phyloP scores from a whole-genome alignment of 1,139 yeast genomes.

The Torulaspora pretoriensis region DNA sequence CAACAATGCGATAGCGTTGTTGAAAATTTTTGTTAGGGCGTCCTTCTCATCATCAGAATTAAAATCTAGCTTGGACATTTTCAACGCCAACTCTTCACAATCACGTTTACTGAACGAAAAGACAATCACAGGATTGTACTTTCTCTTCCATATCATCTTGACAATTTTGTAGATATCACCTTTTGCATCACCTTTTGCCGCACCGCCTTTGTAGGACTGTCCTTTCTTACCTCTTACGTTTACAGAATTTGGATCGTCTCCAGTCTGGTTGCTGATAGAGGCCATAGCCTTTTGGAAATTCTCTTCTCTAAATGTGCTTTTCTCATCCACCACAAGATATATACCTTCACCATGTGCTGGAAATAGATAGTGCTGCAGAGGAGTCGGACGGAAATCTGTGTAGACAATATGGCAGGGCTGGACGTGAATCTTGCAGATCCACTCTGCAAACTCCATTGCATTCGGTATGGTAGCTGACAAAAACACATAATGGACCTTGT shows the following conservation, averaged over 20 bases:
- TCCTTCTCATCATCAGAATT: slow-evolving; percentile 90
- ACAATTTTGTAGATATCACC: slow-evolving; percentile 95
- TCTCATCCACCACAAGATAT: slow-evolving; percentile 95
- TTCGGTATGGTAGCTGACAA: slow-evolving; percentile 97
- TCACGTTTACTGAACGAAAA: slow-evolving; percentile 95
- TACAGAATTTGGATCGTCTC: slow-evolving; percentile 72
- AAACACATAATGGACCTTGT: slow-evolving; percentile 83
- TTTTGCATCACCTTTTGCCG: slow-evolving; percentile 62
- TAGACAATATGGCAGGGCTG: slow-evolving; percentile 99
- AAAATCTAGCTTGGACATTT: slow-evolving; percentile 92
- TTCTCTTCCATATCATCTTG: slow-evolving; percentile 93
- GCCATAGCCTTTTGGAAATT: slow-evolving; percentile 99
- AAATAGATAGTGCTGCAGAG: slow-evolving; percentile 91
- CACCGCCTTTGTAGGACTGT: slow-evolving; percentile 83
- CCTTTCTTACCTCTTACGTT: slow-evolving; percentile 68
- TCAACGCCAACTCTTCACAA: slow-evolving; percentile 88
- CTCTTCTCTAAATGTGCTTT: slow-evolving; percentile 92
- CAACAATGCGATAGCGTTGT: slow-evolving; percentile 78
- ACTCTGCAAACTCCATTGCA: slow-evolving; percentile 97
- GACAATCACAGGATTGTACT: slow-evolving; percentile 95
- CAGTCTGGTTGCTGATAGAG: slow-evolving; percentile 72
- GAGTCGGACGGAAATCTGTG: slow-evolving; percentile 98
- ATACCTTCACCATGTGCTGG: slow-evolving; percentile 98
- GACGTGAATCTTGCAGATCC: slow-evolving; percentile 92
- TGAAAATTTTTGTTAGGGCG: slow-evolving; percentile 80